phyloP scores from a whole-genome alignment of 1,284 basidiomycete species.

The Ustilago loliicola region DNA sequence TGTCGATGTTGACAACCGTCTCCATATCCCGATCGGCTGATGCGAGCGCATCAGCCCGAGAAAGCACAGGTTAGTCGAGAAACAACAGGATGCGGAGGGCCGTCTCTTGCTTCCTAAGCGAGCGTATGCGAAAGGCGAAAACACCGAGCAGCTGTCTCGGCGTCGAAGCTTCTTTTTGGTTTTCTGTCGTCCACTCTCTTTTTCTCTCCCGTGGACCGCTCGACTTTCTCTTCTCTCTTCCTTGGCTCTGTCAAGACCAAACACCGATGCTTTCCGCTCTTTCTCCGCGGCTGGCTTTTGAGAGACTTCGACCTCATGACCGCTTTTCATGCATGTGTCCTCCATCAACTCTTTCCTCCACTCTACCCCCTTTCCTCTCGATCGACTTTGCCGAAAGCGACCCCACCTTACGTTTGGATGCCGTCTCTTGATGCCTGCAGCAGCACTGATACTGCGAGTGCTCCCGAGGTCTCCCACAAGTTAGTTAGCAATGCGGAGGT shows the following conservation, averaged over 20 bases:
- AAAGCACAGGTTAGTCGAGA: too few species aligned
- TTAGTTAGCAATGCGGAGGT: too few species aligned
- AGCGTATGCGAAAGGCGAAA: conserved; percentile 9
- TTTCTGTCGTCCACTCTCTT: neutral
- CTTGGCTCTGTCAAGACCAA: neutral
- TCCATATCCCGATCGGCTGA: conserved; percentile 1
- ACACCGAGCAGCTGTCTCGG: conserved; percentile 1
- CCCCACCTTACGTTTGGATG: neutral
- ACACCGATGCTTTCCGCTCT: conserved; percentile 5
- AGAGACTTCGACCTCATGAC: conserved; percentile 14
- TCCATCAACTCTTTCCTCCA: neutral
- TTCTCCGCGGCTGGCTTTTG: conserved; percentile 1
- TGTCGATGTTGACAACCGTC: neutral
- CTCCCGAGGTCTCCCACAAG: too few species aligned
- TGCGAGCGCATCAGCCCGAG: neutral
- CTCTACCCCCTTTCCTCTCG: conserved; percentile 5
- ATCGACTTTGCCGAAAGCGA: conserved; percentile 5
- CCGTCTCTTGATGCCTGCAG: too few species aligned
- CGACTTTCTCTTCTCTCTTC: neutral
- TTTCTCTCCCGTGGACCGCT: conserved; percentile 6
- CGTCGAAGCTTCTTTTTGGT: conserved; percentile 3
- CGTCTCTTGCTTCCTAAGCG: conserved; percentile 8
- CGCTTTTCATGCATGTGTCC: conserved; percentile 22
- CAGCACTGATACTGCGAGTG: too few species aligned
- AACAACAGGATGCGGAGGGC: neutral